Evolutionary conservation across 768 basidiomycete genomes (phyloP), one percentile per base, ranked within the genome.

Genomic region (Omphalotus guepiniiformis): DNA sequence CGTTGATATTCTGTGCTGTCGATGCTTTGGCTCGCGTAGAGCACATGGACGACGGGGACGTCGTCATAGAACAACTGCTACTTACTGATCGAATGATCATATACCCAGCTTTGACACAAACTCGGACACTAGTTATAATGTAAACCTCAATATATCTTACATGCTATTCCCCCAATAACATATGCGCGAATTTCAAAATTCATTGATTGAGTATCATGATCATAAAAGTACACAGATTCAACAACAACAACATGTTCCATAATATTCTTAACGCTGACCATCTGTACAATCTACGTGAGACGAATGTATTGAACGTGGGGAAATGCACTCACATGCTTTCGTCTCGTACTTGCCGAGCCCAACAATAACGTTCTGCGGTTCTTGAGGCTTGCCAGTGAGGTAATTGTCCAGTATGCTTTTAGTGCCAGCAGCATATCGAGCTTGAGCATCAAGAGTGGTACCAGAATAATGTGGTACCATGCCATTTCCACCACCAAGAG

Each of bases 401-500:
- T 82, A 92, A 66, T 86, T 85, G 48, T 82, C 74, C 47, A 91
- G 71, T 61, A 92, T 91, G 53, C 68, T 72, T 69, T 70, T 79
- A 22, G 79, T 73, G 12, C 89, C 90, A 37, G 68, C 65, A 13
- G 91, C 91, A 61, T 96, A 95, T 39, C 92, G 85, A 23, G 74
- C 77, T 69, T 94, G 92, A 2, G 92, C 91, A 58, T 94, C 92
- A 51, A 93, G 78, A 19, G 90, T 92, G 6, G 90, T 92, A 30
- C 92, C 90, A 55, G 85, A 88, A 70, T 88, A 90, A 61, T 89
- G 87, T 11, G 88, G 83, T 4, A 88, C 86, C 80, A 93, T 93
- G 58, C 86, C 91, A 68, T 96, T 94, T 19, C 92, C 92, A 51
- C 80, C 88, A 15, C 82, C 84, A 6, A 87, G 76, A 19, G 81